These are phyloP conservation scores for Lojkania enalia DNA, from an alignment of 2,329 filamentous ascomycete species.

Conservation along the genomic window DNA sequence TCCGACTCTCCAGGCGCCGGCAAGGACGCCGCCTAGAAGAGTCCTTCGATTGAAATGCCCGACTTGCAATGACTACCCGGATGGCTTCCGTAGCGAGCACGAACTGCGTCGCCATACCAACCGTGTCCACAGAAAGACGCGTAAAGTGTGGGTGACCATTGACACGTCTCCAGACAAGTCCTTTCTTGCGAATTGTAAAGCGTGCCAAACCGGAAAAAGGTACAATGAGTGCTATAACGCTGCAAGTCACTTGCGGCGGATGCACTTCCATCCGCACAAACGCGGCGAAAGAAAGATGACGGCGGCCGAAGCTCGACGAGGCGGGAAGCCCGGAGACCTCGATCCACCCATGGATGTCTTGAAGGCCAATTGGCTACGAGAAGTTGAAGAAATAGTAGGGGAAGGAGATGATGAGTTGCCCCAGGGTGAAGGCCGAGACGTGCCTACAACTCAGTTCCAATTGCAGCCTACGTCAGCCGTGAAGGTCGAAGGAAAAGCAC, in stretches of 20 bases:
- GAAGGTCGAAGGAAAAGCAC: constrained; percentile 36
- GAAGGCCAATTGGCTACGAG: constrained; percentile 61
- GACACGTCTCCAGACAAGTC: constrained; percentile 63
- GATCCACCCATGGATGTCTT: constrained; percentile 64
- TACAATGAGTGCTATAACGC: constrained; percentile 96
- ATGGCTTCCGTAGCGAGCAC: constrained; percentile 84
- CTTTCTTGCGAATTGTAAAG: constrained; percentile 80
- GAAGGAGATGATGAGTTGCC: constrained; percentile 27
- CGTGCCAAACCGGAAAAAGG: constrained; percentile 73
- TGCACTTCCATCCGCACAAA: constrained; percentile 78
- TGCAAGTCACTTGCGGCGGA: constrained; percentile 82
- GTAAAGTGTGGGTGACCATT: constrained; percentile 67
- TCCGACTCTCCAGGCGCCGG: constrained; percentile 33
- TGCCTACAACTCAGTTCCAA: constrained; percentile 24
- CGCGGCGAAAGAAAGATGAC: constrained; percentile 56
- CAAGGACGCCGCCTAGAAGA: constrained; percentile 37
- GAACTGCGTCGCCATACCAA: constrained; percentile 62
- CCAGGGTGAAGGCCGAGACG: constrained; percentile 25
- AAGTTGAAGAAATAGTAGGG: constrained; percentile 54
- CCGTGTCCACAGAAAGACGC: constrained; percentile 66
- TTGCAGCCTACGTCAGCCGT: constrained; percentile 15
- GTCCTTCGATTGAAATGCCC: constrained; percentile 56
- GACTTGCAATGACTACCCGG: constrained; percentile 71
- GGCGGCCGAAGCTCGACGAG: constrained; percentile 61
- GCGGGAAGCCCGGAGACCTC: constrained; percentile 59